Evolutionary conservation across 2,329 filamentous ascomycete species (phyloP).

Genomic region (Diplodia intermedia): DNA sequence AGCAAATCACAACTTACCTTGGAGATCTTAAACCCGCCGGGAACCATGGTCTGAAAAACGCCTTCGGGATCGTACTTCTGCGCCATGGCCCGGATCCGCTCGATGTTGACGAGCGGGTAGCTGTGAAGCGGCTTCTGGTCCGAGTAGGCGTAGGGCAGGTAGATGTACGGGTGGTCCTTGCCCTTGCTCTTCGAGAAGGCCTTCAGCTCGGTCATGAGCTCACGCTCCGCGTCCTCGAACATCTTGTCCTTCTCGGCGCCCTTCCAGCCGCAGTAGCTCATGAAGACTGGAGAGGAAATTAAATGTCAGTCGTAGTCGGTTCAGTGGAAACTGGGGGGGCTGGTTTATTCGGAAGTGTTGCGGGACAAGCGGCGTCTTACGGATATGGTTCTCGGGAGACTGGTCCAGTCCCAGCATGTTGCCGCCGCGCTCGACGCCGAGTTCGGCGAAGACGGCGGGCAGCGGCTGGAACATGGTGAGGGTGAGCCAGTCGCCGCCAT

Average conservation of each 20-base stretch:
- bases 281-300: neutral
- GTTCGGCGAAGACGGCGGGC: slow-evolving; percentile 33
- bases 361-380: neutral
- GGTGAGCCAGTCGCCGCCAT: slow-evolving; percentile 34
- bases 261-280: slow-evolving; percentile 30
- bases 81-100: slow-evolving; percentile 30
- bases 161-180: slow-evolving; percentile 25
- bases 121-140: slow-evolving; percentile 36
- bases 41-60: slow-evolving; percentile 40
- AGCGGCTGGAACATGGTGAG: slow-evolving; percentile 36
- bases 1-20: slow-evolving; percentile 26
- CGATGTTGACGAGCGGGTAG: slow-evolving; percentile 37
- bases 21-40: slow-evolving; percentile 43
- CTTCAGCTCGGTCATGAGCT: slow-evolving; percentile 11
- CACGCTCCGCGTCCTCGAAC: slow-evolving; percentile 10
- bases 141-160: slow-evolving; percentile 27
- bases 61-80: slow-evolving; percentile 36
- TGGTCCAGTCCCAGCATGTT: slow-evolving; percentile 38
- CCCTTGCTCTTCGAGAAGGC: slow-evolving; percentile 15
- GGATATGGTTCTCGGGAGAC: slow-evolving; percentile 35
- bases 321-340: neutral
- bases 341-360: no score
- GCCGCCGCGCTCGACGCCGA: slow-evolving; percentile 32
- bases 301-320: neutral
- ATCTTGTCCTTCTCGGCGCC: slow-evolving; percentile 14